A percentile compares a stretch with the other conserved stretches of the same genome.
Evolutionary conservation across 129 eudicot species (phyloP).

Genomic region (Helianthus annuus): HanXRQr2.0-SUNRISE NC_035433.2:71202553-71203052

Average conservation of each 20-base stretch:
- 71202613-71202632: too few relatives aligned
- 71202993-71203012: slow-evolving; percentile 38
- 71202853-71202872: slow-evolving; percentile 17
- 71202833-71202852: slow-evolving; percentile 12
- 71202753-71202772: slow-evolving; percentile 12
- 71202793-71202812: slow-evolving; percentile 19
- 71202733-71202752: slow-evolving; percentile 18
- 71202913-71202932: too few relatives aligned
- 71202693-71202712: too few relatives aligned
- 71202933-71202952: not conserved
- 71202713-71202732: too few relatives aligned
- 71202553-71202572: too few relatives aligned
- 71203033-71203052: slow-evolving; percentile 15
- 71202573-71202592: too few relatives aligned
- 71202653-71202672: too few relatives aligned
- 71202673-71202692: too few relatives aligned
- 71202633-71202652: too few relatives aligned
- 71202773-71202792: slow-evolving; percentile 12
- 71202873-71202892: slow-evolving; percentile 5
- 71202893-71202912: slow-evolving; percentile 3
- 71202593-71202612: too few relatives aligned
- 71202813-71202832: slow-evolving; percentile 18
- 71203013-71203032: slow-evolving; percentile 30
- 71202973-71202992: not conserved
- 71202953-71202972: not conserved